These are phyloP conservation scores for Lactarius psammicola DNA, from an alignment of 768 basidiomycete genomes.

Conservation along the genomic window DNA sequence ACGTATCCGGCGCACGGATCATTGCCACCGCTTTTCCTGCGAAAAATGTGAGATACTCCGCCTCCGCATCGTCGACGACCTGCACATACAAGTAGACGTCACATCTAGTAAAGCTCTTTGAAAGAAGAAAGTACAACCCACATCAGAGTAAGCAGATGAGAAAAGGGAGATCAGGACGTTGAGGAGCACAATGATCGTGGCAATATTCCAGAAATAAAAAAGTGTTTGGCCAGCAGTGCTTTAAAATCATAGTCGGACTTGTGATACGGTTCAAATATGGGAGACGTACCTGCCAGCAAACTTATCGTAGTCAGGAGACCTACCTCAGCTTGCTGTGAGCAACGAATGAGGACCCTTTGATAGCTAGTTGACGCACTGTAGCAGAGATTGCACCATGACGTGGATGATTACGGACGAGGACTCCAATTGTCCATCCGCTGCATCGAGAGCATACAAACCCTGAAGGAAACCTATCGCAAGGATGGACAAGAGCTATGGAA, in stretches of 20 bases:
- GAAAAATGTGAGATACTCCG: conserved; percentile 89
- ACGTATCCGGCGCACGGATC: conserved; percentile 85
- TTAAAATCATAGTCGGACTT: not conserved
- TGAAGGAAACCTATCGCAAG: conserved; percentile 84
- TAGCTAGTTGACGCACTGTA: conserved; percentile 53
- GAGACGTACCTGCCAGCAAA: conserved; percentile 25
- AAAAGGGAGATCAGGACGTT: conserved; percentile 97
- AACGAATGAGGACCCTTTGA: not conserved
- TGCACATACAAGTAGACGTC: conserved; percentile 33
- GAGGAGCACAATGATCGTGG: conserved; percentile 78
- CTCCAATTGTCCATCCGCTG: conserved; percentile 67
- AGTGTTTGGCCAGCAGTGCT: conserved; percentile 62
- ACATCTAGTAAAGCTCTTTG: not conserved
- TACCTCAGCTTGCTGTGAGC: not conserved
- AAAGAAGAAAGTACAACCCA: conserved; percentile 37
- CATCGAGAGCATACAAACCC: conserved; percentile 86
- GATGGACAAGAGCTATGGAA: conserved; percentile 67
- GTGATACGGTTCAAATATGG: not conserved
- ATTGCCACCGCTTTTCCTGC: conserved; percentile 81
- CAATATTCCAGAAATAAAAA: conserved; percentile 86
- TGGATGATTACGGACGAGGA: conserved; percentile 47
- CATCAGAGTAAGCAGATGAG: conserved; percentile 88
- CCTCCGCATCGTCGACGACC: conserved; percentile 83
- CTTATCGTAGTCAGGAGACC: conserved; percentile 16
- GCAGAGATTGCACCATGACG: conserved; percentile 70